These are phyloP conservation scores for Exsudoporus frostii DNA, from an alignment of 768 basidiomycete genomes.

Conservation along the genomic window DNA sequence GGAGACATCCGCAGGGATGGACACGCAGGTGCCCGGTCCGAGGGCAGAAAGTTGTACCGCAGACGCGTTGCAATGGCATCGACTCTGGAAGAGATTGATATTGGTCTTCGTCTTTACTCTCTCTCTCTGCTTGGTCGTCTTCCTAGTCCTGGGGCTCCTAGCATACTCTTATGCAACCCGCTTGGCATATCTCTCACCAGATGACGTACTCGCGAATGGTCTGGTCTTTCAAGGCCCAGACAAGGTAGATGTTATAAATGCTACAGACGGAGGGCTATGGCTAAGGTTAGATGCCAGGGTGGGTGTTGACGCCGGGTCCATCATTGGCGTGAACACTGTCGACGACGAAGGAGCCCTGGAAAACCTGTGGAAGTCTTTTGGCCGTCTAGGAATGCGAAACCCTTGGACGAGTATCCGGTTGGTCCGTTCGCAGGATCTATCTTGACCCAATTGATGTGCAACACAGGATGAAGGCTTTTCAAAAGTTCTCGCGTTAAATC, in stretches of 20 bases:
- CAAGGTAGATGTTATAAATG: slow-evolving; percentile 57
- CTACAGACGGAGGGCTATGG: slow-evolving; percentile 62
- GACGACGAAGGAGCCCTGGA: slow-evolving; percentile 42
- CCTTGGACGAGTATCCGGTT: slow-evolving; percentile 47
- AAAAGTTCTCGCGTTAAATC: slow-evolving; percentile 59
- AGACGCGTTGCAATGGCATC: slow-evolving; percentile 44
- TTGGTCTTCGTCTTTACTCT: slow-evolving; percentile 60
- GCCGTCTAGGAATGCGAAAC: slow-evolving; percentile 73
- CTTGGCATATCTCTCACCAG: slow-evolving; percentile 49
- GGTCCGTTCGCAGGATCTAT: slow-evolving; percentile 3
- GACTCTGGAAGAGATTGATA: slow-evolving; percentile 34
- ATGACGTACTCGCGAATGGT: slow-evolving; percentile 54
- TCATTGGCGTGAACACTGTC: slow-evolving; percentile 52
- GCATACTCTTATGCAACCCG: slow-evolving; percentile 66
- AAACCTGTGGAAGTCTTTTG: slow-evolving; percentile 62
- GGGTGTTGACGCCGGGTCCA: slow-evolving; percentile 65
- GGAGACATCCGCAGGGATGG: slow-evolving; percentile 54
- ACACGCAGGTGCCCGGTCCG: slow-evolving; percentile 54
- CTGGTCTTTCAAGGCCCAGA: slow-evolving; percentile 61
- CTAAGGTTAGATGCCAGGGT: slow-evolving; percentile 52
- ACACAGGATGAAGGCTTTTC: slow-evolving; percentile 52
- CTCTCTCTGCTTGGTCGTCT: slow-evolving; percentile 43
- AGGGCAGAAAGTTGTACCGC: slow-evolving; percentile 48
- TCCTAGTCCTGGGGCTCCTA: slow-evolving; percentile 46
- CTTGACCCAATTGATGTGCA: neutral